Evolutionary conservation across 768 basidiomycete genomes (phyloP), one percentile per base, ranked within the genome.

Genomic region (Hysterangium stoloniferum): DNA sequence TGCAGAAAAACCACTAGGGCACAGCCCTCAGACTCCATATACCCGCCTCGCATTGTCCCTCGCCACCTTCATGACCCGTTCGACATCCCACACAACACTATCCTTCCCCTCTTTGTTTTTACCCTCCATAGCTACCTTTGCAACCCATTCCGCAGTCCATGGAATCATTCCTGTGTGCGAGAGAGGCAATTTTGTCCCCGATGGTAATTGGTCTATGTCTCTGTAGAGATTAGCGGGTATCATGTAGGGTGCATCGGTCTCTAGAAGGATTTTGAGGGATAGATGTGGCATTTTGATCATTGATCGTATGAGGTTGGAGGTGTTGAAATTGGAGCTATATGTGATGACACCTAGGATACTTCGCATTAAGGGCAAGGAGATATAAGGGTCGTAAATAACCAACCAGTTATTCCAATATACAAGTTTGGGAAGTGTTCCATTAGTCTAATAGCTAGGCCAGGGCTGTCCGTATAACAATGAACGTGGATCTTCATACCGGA

Each of bases 221-320:
- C 66, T 61, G 59, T 87, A 88, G 15, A 92, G 62, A 52, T 85
- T 91, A 0, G 77, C 69, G 0, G 90, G 90, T 0, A 84, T 74
- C 90, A 93, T 92, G 67, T 76, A 93, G 0, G 90, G 90, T 3
- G 87, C 88, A 56, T 93, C 90, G 0, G 90, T 90, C 64, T 93
- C 90, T 2, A 92, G 72, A 0, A 91, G 63, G 57, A 73, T 65
- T 17, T 71, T 66, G 1, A 68, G 59, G 1, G 56, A 28, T 1
- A 57, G 40, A 1, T 61, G 50, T 12, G 57, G 48, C 12, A 59
- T 47, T 17, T 31, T 38, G 15, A 57, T 58, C 48, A 68, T 57
- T 77, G 72, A 2, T 2, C 74, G 76, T n/a, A 92, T 69, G 45
- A 87, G 76, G 1, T 70, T 66, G 9, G 84, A 68, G 0, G 89